Evolutionary conservation across 495 filamentous ascomycete genomes (phyloP).

Genomic region (Lichenothelia convexa): DNA sequence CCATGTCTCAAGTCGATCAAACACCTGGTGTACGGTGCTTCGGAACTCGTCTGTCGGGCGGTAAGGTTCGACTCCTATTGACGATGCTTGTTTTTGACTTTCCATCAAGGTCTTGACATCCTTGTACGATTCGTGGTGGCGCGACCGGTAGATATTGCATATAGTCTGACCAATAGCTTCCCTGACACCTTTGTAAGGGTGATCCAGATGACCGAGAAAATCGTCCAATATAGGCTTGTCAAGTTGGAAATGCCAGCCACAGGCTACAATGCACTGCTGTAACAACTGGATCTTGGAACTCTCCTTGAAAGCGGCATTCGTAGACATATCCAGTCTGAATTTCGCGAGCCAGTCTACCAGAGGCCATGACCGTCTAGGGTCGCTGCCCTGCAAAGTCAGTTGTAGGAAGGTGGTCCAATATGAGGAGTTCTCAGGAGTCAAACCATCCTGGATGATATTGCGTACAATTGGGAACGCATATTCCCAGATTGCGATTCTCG

Average conservation of each 20-base stretch:
- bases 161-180: constrained; percentile 87
- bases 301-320: constrained; percentile 97
- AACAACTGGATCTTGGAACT: constrained; percentile 89
- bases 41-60: constrained; percentile 55
- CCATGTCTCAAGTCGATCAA: constrained; percentile 71
- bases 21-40: constrained; percentile 54
- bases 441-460: constrained; percentile 65
- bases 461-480: constrained; percentile 81
- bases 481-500: constrained; percentile 60
- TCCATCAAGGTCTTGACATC: constrained; percentile 58
- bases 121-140: constrained; percentile 82
- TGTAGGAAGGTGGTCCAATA: constrained; percentile 95
- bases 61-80: constrained; percentile 76
- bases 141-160: constrained; percentile 67
- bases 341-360: constrained; percentile 66
- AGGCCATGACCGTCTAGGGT: constrained; percentile 73
- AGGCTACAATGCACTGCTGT: constrained; percentile 69
- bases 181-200: constrained; percentile 92
- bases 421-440: constrained; percentile 81
- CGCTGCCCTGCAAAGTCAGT: constrained; percentile 62
- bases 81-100: constrained; percentile 57
- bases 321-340: constrained; percentile 82
- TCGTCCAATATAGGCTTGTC: constrained; percentile 78
- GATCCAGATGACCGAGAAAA: constrained; percentile 80
- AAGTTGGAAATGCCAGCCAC: constrained; percentile 90